A percentile compares a stretch with the other conserved stretches of the same genome.
Conservation (phyloP, 2,329 filamentous ascomycete genomes). For the Samsoniella hepiali region DNA sequence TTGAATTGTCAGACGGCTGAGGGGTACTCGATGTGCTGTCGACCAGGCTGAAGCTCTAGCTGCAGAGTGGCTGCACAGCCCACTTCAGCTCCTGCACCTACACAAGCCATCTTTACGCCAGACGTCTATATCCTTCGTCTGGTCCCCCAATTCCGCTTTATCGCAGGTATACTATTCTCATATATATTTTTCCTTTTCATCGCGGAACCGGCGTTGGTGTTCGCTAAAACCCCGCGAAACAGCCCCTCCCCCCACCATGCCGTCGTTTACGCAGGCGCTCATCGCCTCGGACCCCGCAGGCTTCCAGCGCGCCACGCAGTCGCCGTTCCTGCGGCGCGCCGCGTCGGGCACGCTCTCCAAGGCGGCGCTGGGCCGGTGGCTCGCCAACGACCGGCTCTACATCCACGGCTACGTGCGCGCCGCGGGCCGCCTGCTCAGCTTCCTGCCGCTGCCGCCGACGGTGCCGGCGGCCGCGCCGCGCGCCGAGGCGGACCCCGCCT, state of each 20-base stretch:
- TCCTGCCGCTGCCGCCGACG: constrained; percentile 51
- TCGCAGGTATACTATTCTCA: too few relatives aligned
- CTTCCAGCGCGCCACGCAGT: constrained; percentile 57
- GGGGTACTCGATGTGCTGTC: not conserved
- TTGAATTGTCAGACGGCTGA: not conserved
- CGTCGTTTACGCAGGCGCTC: constrained; percentile 55
- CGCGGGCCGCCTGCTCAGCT: constrained; percentile 60
- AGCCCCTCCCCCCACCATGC: not conserved
- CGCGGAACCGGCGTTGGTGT: too few relatives aligned
- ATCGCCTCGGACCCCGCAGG: constrained; percentile 30
- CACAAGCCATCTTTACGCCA: not conserved
- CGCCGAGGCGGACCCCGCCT: constrained; percentile 38
- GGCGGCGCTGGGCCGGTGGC: constrained; percentile 59
- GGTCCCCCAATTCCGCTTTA: too few relatives aligned
- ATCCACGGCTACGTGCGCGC: constrained; percentile 68
- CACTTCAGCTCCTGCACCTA: not conserved
- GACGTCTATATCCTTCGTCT: not conserved
- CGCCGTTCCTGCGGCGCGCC: constrained; percentile 63
- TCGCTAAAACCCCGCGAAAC: not conserved
- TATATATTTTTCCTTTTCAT: too few relatives aligned
- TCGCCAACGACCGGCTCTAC: constrained; percentile 69
- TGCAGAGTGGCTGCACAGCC: not conserved
- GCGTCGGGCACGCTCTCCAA: constrained; percentile 60
- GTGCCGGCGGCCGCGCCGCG: constrained; percentile 22
- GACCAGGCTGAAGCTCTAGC: not conserved